Conservation (phyloP, 2,329 filamentous ascomycete genomes). For the Aspergillus eucalypticola region DNA sequence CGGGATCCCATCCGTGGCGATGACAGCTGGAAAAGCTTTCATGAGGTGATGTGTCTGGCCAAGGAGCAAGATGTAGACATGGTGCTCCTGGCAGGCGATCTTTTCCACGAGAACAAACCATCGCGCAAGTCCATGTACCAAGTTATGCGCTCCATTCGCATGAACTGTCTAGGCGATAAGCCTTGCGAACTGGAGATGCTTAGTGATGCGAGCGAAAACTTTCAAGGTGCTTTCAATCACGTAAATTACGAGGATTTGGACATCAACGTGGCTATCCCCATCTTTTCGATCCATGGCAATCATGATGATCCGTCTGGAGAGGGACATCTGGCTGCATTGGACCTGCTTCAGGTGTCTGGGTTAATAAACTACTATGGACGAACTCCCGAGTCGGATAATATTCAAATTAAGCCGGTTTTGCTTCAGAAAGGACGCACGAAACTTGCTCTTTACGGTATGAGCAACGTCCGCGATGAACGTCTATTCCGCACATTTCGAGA, state of each 20-base stretch:
- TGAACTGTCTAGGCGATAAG: slow-evolving; percentile 93
- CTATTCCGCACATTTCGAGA: slow-evolving; percentile 92
- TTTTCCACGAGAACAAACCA: slow-evolving; percentile 98
- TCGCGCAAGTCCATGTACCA: slow-evolving; percentile 95
- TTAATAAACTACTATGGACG: slow-evolving; percentile 95
- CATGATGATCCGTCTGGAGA: slow-evolving; percentile 98
- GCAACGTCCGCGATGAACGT: slow-evolving; percentile 93
- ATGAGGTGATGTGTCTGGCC: slow-evolving; percentile 90
- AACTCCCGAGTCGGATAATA: slow-evolving; percentile 88
- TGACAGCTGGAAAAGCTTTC: slow-evolving; percentile 94
- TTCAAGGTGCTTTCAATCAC: slow-evolving; percentile 84
- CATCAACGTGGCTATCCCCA: slow-evolving; percentile 94
- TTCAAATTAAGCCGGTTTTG: slow-evolving; percentile 85
- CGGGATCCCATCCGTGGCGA: slow-evolving; percentile 91
- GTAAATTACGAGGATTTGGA: slow-evolving; percentile 98
- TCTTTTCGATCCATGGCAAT: slow-evolving; percentile 98
- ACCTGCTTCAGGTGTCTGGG: slow-evolving; percentile 86
- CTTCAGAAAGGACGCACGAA: slow-evolving; percentile 93
- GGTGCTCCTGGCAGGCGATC: slow-evolving; percentile 89
- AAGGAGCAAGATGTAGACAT: slow-evolving; percentile 92
- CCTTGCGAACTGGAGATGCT: slow-evolving; percentile 94
- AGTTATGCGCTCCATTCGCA: slow-evolving; percentile 89
- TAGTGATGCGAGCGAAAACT: slow-evolving; percentile 87
- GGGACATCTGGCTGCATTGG: slow-evolving; percentile 85
- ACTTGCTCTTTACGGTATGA: slow-evolving; percentile 87